Conservation (phyloP, 768 basidiomycete genomes). For the Mycena alexandri region DNA sequence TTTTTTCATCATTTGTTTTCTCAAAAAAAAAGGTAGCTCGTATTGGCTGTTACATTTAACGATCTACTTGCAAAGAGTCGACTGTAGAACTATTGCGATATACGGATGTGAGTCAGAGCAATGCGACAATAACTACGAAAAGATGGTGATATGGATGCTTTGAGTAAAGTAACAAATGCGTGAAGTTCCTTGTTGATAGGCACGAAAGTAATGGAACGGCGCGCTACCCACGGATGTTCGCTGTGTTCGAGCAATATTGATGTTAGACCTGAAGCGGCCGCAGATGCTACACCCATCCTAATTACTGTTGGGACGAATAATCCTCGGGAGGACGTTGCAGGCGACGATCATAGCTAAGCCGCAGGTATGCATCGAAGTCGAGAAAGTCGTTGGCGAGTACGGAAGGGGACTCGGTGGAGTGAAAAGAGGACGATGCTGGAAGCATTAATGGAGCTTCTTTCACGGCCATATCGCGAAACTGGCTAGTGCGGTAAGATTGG, state of each 20-base stretch:
- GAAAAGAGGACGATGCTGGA: constrained; percentile 1
- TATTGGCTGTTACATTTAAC: not conserved
- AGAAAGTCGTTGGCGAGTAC: constrained; percentile 5
- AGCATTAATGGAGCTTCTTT: not conserved
- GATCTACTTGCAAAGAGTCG: constrained; percentile 6
- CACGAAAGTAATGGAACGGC: too few species aligned
- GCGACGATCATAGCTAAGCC: constrained; percentile 21
- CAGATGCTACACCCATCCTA: not conserved
- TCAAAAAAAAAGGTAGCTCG: constrained; percentile 35
- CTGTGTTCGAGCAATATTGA: not conserved
- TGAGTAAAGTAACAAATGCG: constrained; percentile 25
- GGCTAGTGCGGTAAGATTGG: constrained; percentile 7
- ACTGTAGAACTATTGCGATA: constrained; percentile 5
- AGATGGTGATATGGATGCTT: constrained; percentile 20
- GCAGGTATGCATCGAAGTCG: constrained; percentile 29
- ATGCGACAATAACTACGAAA: constrained; percentile 17
- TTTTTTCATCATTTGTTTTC: constrained; percentile 74
- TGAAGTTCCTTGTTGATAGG: not conserved
- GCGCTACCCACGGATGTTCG: too few species aligned
- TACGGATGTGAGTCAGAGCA: constrained; percentile 14
- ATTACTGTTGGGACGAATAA: constrained; percentile 12
- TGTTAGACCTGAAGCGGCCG: not conserved
- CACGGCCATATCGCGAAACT: not conserved
- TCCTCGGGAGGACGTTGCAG: constrained; percentile 3
- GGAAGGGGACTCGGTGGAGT: not conserved